Conservation (phyloP, 2,329 filamentous ascomycete species). For the Zymoseptoria ardabiliae region DNA sequence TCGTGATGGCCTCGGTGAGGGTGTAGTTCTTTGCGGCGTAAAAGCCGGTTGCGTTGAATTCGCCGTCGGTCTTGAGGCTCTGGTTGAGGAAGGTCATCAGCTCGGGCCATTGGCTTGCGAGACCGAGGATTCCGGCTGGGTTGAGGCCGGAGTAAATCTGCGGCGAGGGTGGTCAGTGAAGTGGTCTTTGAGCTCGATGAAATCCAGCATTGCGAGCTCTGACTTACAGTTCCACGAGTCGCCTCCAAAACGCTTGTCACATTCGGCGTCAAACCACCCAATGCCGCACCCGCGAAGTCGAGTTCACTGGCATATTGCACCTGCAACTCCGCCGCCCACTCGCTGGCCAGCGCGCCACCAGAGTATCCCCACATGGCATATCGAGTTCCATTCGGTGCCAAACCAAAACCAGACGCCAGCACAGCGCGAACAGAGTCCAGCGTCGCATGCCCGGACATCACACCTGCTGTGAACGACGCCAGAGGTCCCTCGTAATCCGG, state of each 20-base stretch:
- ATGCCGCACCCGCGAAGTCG: conserved; percentile 41
- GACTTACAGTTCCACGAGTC: conserved; percentile 25
- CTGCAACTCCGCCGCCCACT: conserved; percentile 48
- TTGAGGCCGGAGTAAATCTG: conserved; percentile 25
- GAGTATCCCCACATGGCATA: conserved; percentile 48
- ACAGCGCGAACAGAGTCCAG: conserved; percentile 40
- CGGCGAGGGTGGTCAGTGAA: background rate
- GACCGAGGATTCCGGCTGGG: conserved; percentile 30
- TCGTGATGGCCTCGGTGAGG: conserved; percentile 18
- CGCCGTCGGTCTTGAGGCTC: conserved; percentile 23
- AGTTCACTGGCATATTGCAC: conserved; percentile 48
- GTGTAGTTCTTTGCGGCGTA: conserved; percentile 22
- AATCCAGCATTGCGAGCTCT: too few relatives aligned
- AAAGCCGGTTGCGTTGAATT: conserved; percentile 32
- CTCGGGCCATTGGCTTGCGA: conserved; percentile 31
- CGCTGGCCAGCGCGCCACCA: conserved; percentile 46
- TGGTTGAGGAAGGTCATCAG: conserved; percentile 21
- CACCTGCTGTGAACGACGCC: conserved; percentile 38
- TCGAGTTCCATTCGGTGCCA: conserved; percentile 10
- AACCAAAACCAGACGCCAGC: conserved; percentile 22
- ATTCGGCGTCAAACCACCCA: conserved; percentile 44
- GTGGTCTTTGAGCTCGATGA: background rate
- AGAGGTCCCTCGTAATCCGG: conserved; percentile 41
- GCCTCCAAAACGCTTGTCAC: conserved; percentile 31
- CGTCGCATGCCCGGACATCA: conserved; percentile 38